These are phyloP conservation scores for Monosporascus sp. DNA, from an alignment of 2,329 filamentous ascomycete species.

Conservation along the genomic window DNA sequence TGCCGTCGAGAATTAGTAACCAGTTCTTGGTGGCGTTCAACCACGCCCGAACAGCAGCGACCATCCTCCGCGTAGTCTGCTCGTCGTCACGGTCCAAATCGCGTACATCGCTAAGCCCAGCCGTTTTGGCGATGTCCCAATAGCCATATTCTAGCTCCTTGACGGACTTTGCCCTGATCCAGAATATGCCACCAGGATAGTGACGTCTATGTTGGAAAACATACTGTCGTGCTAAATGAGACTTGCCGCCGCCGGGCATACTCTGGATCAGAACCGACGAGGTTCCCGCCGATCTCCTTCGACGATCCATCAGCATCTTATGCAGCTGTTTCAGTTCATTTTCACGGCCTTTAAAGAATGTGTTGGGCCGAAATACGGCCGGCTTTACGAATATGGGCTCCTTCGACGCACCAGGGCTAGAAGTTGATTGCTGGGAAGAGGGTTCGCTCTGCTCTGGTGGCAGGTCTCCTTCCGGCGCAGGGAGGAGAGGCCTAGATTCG, in stretches of 20 bases:
- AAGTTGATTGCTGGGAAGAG: constrained; percentile 25
- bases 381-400: constrained; percentile 39
- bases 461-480: constrained; percentile 18
- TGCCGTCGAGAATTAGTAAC: constrained; percentile 63
- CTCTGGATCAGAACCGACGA: constrained; percentile 60
- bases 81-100: constrained; percentile 33
- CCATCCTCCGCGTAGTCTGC: constrained; percentile 40
- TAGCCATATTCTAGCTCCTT: constrained; percentile 57
- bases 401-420: constrained; percentile 15
- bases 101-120: constrained; percentile 41
- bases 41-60: constrained; percentile 56
- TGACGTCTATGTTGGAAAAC: constrained; percentile 53
- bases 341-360: constrained; percentile 53
- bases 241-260: constrained; percentile 63
- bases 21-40: constrained; percentile 57
- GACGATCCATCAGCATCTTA: constrained; percentile 51
- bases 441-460: constrained; percentile 19
- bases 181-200: constrained; percentile 64
- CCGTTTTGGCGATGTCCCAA: constrained; percentile 60
- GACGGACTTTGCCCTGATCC: constrained; percentile 58
- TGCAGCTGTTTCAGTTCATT: constrained; percentile 55
- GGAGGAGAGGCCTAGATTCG: constrained; percentile 22
- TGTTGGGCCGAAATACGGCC: constrained; percentile 54
- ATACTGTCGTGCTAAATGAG: constrained; percentile 63
- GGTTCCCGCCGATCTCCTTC: constrained; percentile 51